Evolutionary conservation across 305 asterid species (phyloP).

Genomic region (Plantago coronopus): DNA sequence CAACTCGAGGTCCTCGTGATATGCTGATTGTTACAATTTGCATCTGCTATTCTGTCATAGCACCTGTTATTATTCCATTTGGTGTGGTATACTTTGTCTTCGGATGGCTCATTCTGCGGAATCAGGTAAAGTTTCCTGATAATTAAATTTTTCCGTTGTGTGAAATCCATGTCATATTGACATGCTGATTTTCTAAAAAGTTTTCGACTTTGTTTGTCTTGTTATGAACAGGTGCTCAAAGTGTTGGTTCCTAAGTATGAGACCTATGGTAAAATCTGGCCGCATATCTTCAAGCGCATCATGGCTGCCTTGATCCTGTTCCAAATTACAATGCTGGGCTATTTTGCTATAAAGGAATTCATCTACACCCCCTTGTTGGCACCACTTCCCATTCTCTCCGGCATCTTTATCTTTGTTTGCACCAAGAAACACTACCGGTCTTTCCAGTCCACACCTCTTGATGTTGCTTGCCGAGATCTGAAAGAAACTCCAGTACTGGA

Average conservation of each 20-base stretch:
- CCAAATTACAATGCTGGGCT: slow-evolving; percentile 79
- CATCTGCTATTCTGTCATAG: slow-evolving; percentile 78
- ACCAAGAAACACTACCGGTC: slow-evolving; percentile 53
- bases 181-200: no score
- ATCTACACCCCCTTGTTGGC: slow-evolving; percentile 39
- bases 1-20: slow-evolving; percentile 72
- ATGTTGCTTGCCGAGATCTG: slow-evolving; percentile 54
- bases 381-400: slow-evolving; percentile 54
- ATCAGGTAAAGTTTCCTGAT: slow-evolving; percentile 50
- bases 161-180: no score
- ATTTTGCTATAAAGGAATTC: slow-evolving; percentile 49
- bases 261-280: slow-evolving; percentile 90
- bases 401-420: slow-evolving; percentile 47
- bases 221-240: slow-evolving; percentile 56
- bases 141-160: no score
- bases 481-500: slow-evolving; percentile 74
- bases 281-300: slow-evolving; percentile 68
- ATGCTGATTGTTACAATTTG: slow-evolving; percentile 65
- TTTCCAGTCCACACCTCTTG: slow-evolving; percentile 65
- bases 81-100: slow-evolving; percentile 79
- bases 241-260: slow-evolving; percentile 76
- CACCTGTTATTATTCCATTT: slow-evolving; percentile 75
- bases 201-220: not conserved
- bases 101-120: slow-evolving; percentile 88
- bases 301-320: slow-evolving; percentile 56